Conservation (phyloP, 768 basidiomycete genomes). For the Neoboletus brunneissimus region DNA sequence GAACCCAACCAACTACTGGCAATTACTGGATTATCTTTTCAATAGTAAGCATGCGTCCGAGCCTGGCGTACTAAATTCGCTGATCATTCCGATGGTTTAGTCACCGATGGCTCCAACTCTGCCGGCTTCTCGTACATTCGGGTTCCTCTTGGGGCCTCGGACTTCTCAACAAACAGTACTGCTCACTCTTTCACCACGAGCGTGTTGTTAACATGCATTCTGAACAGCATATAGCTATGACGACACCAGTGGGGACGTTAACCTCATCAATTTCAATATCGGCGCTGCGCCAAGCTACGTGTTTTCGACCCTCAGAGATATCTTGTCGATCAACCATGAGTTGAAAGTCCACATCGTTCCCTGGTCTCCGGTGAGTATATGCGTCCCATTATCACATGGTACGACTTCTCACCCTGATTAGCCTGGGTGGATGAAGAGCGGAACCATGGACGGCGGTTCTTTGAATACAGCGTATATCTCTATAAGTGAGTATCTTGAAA, state of each 20-base stretch:
- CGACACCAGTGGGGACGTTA: slow-evolving; percentile 58
- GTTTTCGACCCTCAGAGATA: slow-evolving; percentile 63
- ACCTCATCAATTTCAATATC: slow-evolving; percentile 56
- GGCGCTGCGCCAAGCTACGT: slow-evolving; percentile 57
- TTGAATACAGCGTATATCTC: slow-evolving; percentile 47
- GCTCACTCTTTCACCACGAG: neutral
- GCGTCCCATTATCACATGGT: too few relatives aligned
- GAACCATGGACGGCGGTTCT: slow-evolving; percentile 66
- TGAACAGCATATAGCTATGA: slow-evolving; percentile 60
- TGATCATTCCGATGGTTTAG: slow-evolving; percentile 22
- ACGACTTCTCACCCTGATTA: slow-evolving; percentile 23
- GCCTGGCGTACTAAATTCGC: neutral
- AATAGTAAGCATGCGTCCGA: slow-evolving; percentile 25
- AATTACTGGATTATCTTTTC: slow-evolving; percentile 58
- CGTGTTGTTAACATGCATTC: slow-evolving; percentile 2
- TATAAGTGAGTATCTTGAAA: slow-evolving; percentile 41
- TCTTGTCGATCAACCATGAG: slow-evolving; percentile 51
- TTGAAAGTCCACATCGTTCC: slow-evolving; percentile 59
- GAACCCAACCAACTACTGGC: slow-evolving; percentile 57
- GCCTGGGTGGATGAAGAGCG: slow-evolving; percentile 81
- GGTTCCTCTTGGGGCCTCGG: slow-evolving; percentile 68
- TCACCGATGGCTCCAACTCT: slow-evolving; percentile 55
- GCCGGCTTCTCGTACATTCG: slow-evolving; percentile 72
- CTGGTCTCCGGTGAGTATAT: slow-evolving; percentile 65
- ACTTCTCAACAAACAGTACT: slow-evolving; percentile 61